Base-by-base conservation (phyloP, 257 asterid species). In the Ehretia macrophylla region DNA sequence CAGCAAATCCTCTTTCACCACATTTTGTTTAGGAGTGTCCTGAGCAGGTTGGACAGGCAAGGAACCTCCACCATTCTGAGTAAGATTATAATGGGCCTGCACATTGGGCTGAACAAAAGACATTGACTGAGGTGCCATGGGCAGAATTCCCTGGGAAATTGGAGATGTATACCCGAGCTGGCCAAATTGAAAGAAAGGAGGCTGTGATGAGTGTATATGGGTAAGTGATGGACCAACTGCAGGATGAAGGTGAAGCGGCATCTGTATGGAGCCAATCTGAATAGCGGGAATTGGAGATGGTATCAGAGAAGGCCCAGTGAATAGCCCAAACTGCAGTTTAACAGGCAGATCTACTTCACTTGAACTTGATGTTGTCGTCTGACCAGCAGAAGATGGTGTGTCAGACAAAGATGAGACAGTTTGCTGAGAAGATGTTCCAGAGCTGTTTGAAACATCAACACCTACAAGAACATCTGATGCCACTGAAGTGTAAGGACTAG, bases 241-340 rank as follows among this genome's bases (percentile, higher is more conserved):
- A 66, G 83, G 83, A 72, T 93, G 88, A 60, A 81, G 81, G 65
- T 83, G 95, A 55, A 93, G 86, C 68, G 99, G 99, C 96, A 93
- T 93, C 81, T 89, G 97, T 56, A 93, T 89, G 14, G 99, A 93
- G 72, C 99, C 99, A 69, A 93, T 93, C 85, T 93, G 99, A 75
- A 93, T 93, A 17, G 97, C 85, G 19, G 96, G 92, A 72, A 93
- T 88, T 0, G 95, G 96, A 74, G 96, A 81, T 53, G 97, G 94
- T 72, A 89, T 81, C 77, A 88, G 68, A 46, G 99, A 73, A 35
- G 99, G 94, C 65, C 97, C 97, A 61, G 97, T 79, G 78, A 89
- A 93, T 64, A 93, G 84, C 60, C 99, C 99, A 87, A 93, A 93
- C 81, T 89, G 97, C 76, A 86, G 85, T 56, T 85, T 79, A 57